Conservation (phyloP, 2,329 filamentous ascomycete genomes). For the Colletotrichum eleusines region DNA sequence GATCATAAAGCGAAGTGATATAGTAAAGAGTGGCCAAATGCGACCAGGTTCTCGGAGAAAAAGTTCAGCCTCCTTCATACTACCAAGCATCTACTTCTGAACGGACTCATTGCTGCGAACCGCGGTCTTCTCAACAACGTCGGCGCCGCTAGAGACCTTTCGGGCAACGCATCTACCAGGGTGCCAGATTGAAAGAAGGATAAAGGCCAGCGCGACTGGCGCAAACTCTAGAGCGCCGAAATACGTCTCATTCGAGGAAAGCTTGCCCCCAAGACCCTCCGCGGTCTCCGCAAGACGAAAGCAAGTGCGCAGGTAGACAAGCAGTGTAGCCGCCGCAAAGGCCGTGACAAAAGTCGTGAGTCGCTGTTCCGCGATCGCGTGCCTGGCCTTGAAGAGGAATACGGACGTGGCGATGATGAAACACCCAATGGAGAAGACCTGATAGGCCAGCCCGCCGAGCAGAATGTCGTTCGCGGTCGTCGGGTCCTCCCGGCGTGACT, state of each 20-base stretch:
- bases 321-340: constrained; percentile 58
- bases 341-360: constrained; percentile 56
- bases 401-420: constrained; percentile 58
- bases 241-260: constrained; percentile 64
- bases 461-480: constrained; percentile 66
- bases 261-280: constrained; percentile 58
- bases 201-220: constrained; percentile 63
- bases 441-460: constrained; percentile 66
- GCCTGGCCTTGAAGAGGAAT: constrained; percentile 56
- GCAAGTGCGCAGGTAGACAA: constrained; percentile 65
- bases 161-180: constrained; percentile 53
- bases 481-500: constrained; percentile 62
- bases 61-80: background rate
- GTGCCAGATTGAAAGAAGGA: constrained; percentile 59
- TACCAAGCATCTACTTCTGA: background rate
- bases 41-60: no score
- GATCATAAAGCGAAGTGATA: accelerated
- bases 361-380: constrained; percentile 46
- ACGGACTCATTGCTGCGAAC: constrained; percentile 1
- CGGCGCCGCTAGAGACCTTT: background rate
- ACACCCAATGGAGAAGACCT: constrained; percentile 64
- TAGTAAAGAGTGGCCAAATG: background rate
- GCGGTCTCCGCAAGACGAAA: constrained; percentile 68
- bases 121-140: constrained; percentile 14
- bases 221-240: constrained; percentile 68